Evolutionary conservation across 306 rosid species (phyloP).

Genomic region (Hippophae rhamnoides): DNA sequence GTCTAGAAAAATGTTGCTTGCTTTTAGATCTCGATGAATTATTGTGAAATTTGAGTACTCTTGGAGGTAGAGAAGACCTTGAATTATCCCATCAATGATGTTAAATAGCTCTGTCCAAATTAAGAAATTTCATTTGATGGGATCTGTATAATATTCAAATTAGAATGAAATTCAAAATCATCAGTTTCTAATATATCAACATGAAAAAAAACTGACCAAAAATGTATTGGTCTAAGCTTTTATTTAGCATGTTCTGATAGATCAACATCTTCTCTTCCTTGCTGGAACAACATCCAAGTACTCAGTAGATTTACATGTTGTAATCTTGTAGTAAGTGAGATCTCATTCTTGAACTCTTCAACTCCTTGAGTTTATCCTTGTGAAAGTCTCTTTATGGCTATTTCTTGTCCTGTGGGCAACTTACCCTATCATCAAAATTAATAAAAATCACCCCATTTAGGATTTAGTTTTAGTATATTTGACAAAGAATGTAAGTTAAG

Average conservation of each 20-base stretch:
- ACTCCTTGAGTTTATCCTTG: constrained; percentile 35
- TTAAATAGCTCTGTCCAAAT: constrained; percentile 44
- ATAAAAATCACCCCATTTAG: too few species aligned
- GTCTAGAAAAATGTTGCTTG: constrained; percentile 49
- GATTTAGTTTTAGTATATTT: too few species aligned
- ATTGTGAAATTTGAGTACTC: constrained; percentile 65
- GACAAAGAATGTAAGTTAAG: too few species aligned
- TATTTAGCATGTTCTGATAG: constrained; percentile 43
- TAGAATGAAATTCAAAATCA: background rate
- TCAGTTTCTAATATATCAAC: background rate
- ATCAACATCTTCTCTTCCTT: constrained; percentile 32
- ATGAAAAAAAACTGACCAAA: constrained; percentile 20
- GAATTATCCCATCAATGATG: constrained; percentile 53
- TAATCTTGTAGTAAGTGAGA: constrained; percentile 31
- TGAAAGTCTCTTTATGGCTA: constrained; percentile 11
- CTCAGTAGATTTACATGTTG: constrained; percentile 41
- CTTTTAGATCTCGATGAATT: constrained; percentile 58
- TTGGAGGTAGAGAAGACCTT: constrained; percentile 72
- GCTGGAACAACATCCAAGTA: constrained; percentile 31
- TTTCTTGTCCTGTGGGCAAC: constrained; percentile 19
- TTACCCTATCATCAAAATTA: constrained; percentile 8
- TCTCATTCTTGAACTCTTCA: constrained; percentile 45
- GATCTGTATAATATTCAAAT: constrained; percentile 31
- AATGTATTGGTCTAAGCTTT: constrained; percentile 33
- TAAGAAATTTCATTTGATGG: constrained; percentile 19